Percentiles rank a stretch among this genome's conserved stretches.
Conservation (phyloP, 805 yeast genomes). For the Saturnispora halmiae region DNA sequence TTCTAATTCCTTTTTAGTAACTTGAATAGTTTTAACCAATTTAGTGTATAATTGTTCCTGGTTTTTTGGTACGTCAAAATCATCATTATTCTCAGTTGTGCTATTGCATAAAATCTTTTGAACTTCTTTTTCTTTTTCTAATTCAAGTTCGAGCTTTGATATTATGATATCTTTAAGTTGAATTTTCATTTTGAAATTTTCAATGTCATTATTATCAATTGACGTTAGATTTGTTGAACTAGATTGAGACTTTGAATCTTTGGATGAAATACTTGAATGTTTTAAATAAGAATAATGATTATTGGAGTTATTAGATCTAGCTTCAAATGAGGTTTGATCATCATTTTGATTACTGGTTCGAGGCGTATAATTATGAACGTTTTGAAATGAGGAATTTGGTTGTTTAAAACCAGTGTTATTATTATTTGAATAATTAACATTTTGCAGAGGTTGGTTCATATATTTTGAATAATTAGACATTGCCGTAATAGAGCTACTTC, state of each 20-base stretch:
- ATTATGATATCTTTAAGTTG: conserved; percentile 47
- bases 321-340: neutral
- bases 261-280: neutral
- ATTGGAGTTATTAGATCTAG: neutral
- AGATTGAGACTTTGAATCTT: conserved; percentile 8
- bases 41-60: conserved; percentile 27
- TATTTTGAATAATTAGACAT: neutral
- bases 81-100: conserved; percentile 11
- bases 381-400: neutral
- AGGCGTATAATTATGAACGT: neutral
- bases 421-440: too few species aligned
- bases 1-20: conserved; percentile 38
- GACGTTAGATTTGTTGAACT: conserved; percentile 8
- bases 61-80: conserved; percentile 28
- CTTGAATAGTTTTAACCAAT: conserved; percentile 23
- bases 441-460: neutral
- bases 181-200: conserved; percentile 40
- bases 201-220: conserved; percentile 20
- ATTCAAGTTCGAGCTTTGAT: conserved; percentile 37
- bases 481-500: neutral
- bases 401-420: too few species aligned
- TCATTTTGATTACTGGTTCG: conserved; percentile 2
- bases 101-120: conserved; percentile 32
- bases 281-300: neutral
- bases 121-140: conserved; percentile 32